These are phyloP conservation scores for Lachnellula subtilissima DNA, from an alignment of 2,329 filamentous ascomycete genomes.

Conservation along the genomic window DNA sequence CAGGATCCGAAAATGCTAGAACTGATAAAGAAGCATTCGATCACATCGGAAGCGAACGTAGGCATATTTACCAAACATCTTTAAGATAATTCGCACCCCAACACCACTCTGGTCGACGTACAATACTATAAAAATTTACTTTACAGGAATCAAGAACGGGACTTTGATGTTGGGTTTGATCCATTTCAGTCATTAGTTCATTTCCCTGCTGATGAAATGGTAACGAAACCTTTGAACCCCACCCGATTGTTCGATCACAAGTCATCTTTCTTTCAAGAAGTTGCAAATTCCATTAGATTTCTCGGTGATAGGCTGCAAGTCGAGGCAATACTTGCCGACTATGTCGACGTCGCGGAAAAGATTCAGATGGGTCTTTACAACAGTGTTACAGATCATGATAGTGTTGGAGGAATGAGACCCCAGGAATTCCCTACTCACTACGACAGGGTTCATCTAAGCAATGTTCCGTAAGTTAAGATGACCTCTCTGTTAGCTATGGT, in stretches of 20 bases:
- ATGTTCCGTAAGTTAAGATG: constrained; percentile 14
- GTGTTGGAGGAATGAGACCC: background rate
- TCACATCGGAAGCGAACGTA: background rate
- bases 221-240: background rate
- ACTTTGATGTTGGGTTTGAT: constrained; percentile 7
- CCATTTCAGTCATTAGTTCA: constrained; percentile 2
- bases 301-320: constrained; percentile 11
- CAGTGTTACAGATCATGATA: background rate
- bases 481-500: background rate
- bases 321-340: constrained; percentile 12
- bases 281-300: constrained; percentile 8
- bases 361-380: constrained; percentile 9
- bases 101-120: constrained; percentile 7
- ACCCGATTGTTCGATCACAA: constrained; percentile 13
- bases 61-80: constrained; percentile 7
- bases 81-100: constrained; percentile 4
- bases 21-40: constrained; percentile 7
- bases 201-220: background rate
- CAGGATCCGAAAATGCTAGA: constrained; percentile 5
- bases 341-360: constrained; percentile 15
- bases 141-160: background rate
- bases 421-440: constrained; percentile 10
- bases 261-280: constrained; percentile 11
- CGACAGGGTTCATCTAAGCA: constrained; percentile 16
- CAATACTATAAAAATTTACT: constrained; percentile 3